A percentile compares a stretch with the other conserved stretches of the same genome.
Evolutionary conservation across 140 eudicot species (phyloP).

Genomic region (Anethum foeniculum): DNA sequence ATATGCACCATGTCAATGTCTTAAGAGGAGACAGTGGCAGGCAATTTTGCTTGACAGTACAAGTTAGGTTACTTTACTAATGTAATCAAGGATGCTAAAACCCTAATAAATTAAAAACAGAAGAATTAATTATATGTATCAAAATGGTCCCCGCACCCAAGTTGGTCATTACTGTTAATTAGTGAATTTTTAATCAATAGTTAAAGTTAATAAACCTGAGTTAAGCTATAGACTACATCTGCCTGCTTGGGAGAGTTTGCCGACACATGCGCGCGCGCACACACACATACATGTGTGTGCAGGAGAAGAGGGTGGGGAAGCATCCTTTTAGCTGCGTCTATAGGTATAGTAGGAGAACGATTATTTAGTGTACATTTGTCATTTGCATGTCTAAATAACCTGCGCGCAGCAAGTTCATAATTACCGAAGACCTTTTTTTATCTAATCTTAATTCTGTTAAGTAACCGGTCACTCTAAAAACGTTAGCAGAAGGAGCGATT

Average conservation of each 20-base stretch:
- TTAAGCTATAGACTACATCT: background rate
- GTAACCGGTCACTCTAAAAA: too few relatives aligned
- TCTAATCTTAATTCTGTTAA: too few relatives aligned
- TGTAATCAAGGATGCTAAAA: slow-evolving; percentile 19
- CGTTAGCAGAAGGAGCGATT: too few relatives aligned
- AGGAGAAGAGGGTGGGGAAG: background rate
- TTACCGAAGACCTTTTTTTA: too few relatives aligned
- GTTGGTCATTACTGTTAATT: slow-evolving; percentile 21
- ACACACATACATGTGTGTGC: background rate
- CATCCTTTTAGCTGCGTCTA: background rate
- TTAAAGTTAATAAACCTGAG: background rate
- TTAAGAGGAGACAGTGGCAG: slow-evolving; percentile 17
- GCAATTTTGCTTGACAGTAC: slow-evolving; percentile 19
- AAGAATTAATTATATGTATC: slow-evolving; percentile 8
- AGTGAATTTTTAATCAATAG: background rate
- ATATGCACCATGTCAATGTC: background rate
- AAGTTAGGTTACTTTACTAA: slow-evolving; percentile 29
- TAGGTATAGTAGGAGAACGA: too few relatives aligned
- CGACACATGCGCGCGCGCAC: background rate
- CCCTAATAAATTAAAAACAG: slow-evolving; percentile 24
- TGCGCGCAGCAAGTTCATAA: too few relatives aligned
- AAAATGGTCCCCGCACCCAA: slow-evolving; percentile 46
- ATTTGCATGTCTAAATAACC: too few relatives aligned
- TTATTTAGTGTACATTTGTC: too few relatives aligned
- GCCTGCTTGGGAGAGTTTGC: slow-evolving; percentile 4